These are phyloP conservation scores for Ambispora gerdemannii DNA, from an alignment of 192 early-diverging fungal species.

Conservation along the genomic window DNA sequence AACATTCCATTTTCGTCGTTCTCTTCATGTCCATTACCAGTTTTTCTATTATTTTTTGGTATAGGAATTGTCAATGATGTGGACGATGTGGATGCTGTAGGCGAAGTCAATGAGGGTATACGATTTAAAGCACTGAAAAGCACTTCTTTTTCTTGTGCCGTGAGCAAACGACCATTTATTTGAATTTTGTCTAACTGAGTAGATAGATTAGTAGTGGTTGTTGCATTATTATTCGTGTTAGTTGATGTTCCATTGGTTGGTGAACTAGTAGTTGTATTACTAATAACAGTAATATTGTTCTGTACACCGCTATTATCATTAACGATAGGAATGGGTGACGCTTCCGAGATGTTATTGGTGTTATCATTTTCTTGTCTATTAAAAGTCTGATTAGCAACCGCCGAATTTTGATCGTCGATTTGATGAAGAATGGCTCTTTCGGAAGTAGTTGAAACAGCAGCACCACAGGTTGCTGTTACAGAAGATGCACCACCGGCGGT, in stretches of 20 bases:
- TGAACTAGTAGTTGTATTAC: neutral
- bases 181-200: constrained; percentile 22
- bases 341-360: neutral
- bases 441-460: no score
- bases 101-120: neutral
- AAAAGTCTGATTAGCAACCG: no score
- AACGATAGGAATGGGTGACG: constrained; percentile 1
- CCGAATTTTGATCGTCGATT: neutral
- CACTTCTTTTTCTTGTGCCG: constrained; percentile 13
- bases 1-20: constrained; percentile 14
- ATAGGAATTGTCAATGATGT: neutral
- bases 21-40: constrained; percentile 7
- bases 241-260: neutral
- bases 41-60: constrained; percentile 10
- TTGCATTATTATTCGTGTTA: constrained; percentile 21
- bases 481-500: constrained; percentile 18
- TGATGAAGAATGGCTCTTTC: no score
- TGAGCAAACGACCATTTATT: neutral
- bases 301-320: neutral
- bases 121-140: neutral
- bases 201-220: constrained; percentile 19
- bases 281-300: neutral
- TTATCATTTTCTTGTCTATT: constrained; percentile 14
- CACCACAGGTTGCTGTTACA: no score
- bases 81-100: neutral